Base-by-base conservation (phyloP, 495 filamentous ascomycete species). In the Geopyxis carbonaria region DNA sequence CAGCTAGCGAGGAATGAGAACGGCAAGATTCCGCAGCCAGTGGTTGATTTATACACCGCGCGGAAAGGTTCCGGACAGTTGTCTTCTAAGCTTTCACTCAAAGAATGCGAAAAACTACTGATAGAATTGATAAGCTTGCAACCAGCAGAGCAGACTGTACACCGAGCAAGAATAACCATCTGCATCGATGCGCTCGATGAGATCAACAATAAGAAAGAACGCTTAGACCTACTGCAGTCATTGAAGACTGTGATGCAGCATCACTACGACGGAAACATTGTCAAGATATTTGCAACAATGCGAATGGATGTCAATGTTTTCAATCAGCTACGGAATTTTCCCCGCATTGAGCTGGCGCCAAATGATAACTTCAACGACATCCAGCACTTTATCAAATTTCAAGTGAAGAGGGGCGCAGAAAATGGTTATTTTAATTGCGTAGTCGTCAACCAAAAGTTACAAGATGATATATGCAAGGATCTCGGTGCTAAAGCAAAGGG, bases 281-380 rank as follows among this genome's bases (percentile, higher is more conserved):
- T 53, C 2, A 53, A 53, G 16, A 28, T 53, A 2, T 51, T 53
- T 28, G 37, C 48, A 7, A 46, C 50, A 4, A 47, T 43, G 23
- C 45, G 50, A 22, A 35, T 43, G 10, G 47, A 53, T 13, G n/a
- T 22, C 4, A 44, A 51, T 38, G 51, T 53, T 9, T 14, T 24
- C 35, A 7, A 4, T 4, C 35, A 38, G 22, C 29, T 38, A 11
- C n/a, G 29, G 22, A 28, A 5, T 21, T 38, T 38, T 18, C 35
- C 35, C 23, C 25, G 35, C 14, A 38, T 38, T 18, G 35, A 38
- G 20, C 8, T 38, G 23, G 22, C 8, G 19, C 5, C 35, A 10
- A 16, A 38, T 28, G 35, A 38, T 16, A 38, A 38, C 29, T 6
- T 38, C 35, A 13, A n/a, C 22, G 35, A 38, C 35, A 38, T 38